Evolutionary conservation across 2,329 filamentous ascomycete genomes (phyloP), one percentile per base, ranked within the genome.

Genomic region (Fusarium armeniacum): DNA sequence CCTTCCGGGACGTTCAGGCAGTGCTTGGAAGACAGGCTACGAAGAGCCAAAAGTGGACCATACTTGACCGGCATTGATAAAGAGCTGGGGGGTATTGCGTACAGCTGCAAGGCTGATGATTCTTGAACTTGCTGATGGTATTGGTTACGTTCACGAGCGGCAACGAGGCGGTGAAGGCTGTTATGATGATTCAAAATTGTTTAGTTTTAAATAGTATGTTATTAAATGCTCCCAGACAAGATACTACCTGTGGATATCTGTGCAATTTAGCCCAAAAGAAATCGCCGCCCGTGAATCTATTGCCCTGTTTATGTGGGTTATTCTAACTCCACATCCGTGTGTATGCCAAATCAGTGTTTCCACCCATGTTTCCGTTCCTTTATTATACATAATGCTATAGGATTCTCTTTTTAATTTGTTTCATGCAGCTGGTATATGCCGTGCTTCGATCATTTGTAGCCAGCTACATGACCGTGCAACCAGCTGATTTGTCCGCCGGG

Each of bases 381-480:
- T 22, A 26, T 57, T 20, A 49, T 32, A 18, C 11, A 51, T 24
- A 32, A 20, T 50, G 22, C 18, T 45, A 15, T 20, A 26, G 24
- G 20, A 6, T 20, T 51, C 30, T 41, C 10, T 32, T 51, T 26
- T 41, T 6, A 32, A 43, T 47, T 18, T 24, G 46, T n/a, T 24
- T 30, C 26, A 32, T 36, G 40, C 54, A 32, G 36, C 53, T 24
- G 36, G 32, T n/a, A 33, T 47, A 33, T 47, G n/a, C 10, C 11
- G 9, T 24, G 15, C 2, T 30, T 13, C 36, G 40, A 41, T 43
- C 36, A n/a, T 28, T 24, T 61, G 22, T 54, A 46, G 47, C 46
- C 36, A 51, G 32, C 58, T 69, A 69, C 67, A 69, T 69, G 38
- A 69, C 67, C n/a, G 35, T 41, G n/a, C 67, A 69, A 36, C 50